These are phyloP conservation scores for Periconia sp. DNA, from an alignment of 2,329 filamentous ascomycete genomes.

Conservation along the genomic window DNA sequence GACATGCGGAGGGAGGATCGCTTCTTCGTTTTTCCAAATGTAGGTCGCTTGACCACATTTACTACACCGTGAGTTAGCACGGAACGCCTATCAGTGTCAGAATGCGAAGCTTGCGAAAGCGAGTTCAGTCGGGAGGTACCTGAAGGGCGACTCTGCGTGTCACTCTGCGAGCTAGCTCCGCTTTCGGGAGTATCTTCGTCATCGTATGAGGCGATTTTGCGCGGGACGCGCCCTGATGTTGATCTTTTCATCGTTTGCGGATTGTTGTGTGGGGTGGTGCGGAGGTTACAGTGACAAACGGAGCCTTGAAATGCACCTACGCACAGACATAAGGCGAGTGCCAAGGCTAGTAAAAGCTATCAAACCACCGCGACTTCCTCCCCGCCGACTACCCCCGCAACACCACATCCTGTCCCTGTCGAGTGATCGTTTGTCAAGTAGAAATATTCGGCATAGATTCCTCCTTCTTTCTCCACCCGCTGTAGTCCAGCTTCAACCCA, in stretches of 20 bases:
- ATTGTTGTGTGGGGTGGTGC: conserved; percentile 1
- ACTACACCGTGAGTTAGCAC: conserved; percentile 50
- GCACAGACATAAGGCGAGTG: neutral
- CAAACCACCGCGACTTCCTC: conserved; percentile 1
- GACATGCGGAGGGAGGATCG: conserved; percentile 76
- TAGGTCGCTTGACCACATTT: conserved; percentile 57
- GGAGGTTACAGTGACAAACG: neutral
- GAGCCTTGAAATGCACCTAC: neutral
- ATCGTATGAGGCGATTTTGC: conserved; percentile 74
- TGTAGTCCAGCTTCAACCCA: neutral
- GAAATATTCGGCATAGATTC: neutral
- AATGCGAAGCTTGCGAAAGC: conserved; percentile 26
- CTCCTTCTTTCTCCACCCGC: neutral
- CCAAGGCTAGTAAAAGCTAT: conserved; percentile 8
- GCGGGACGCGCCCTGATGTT: conserved; percentile 66
- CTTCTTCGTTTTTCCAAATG: conserved; percentile 60
- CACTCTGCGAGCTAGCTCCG: conserved; percentile 32
- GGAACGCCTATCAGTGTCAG: conserved; percentile 39
- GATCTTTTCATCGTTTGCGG: conserved; percentile 55
- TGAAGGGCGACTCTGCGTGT: conserved; percentile 31
- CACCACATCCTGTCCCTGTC: neutral
- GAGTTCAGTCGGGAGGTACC: conserved; percentile 42
- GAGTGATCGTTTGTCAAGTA: neutral
- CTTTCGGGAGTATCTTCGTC: conserved; percentile 52
- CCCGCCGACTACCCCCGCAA: conserved; percentile 6